Evolutionary conservation across 768 basidiomycete species (phyloP).

Genomic region (Auriscalpium microsporum): DNA sequence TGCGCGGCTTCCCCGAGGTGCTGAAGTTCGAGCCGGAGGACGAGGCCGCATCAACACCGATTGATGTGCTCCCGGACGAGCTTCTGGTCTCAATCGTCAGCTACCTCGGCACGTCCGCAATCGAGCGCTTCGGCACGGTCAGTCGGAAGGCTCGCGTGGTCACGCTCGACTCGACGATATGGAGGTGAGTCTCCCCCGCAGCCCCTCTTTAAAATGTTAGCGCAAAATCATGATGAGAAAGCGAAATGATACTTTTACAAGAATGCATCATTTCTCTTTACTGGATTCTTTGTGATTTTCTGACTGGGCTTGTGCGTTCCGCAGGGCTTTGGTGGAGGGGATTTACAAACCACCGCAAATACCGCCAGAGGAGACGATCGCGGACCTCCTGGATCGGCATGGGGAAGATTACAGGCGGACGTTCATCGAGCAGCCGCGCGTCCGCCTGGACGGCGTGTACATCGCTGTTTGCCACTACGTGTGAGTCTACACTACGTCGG

Average conservation of each 20-base stretch:
- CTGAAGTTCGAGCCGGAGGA: slow-evolving; percentile 62
- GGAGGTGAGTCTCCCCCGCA: slow-evolving; percentile 47
- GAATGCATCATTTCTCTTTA: not conserved
- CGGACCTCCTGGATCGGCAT: slow-evolving; percentile 42
- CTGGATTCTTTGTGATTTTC: not conserved
- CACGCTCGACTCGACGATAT: slow-evolving; percentile 59
- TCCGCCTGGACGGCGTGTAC: slow-evolving; percentile 84
- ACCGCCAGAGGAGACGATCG: slow-evolving; percentile 38
- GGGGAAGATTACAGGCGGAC: slow-evolving; percentile 62
- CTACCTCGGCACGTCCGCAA: slow-evolving; percentile 51
- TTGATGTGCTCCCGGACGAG: slow-evolving; percentile 69
- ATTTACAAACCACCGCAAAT: slow-evolving; percentile 77
- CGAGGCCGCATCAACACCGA: slow-evolving; percentile 45
- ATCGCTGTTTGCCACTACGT: slow-evolving; percentile 87
- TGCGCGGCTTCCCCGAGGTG: slow-evolving; percentile 39
- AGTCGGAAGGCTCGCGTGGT: slow-evolving; percentile 69
- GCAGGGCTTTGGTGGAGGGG: slow-evolving; percentile 51
- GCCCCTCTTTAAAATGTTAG: not conserved
- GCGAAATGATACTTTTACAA: not conserved
- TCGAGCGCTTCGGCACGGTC: slow-evolving; percentile 73
- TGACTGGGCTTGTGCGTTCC: slow-evolving; percentile 4
- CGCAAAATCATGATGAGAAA: not conserved
- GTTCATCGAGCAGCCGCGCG: slow-evolving; percentile 76
- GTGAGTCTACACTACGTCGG: slow-evolving; percentile 33
- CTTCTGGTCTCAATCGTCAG: slow-evolving; percentile 60